Conservation (phyloP, 306 rosid species). For the Prunus persica region Prunus_persica_NCBIv2 NC_034009.1:2951001-2951500, state of each 20-base stretch:
- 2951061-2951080: no score
- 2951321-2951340: slow-evolving; percentile 50
- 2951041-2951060: no score
- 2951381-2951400: slow-evolving; percentile 75
- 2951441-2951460: slow-evolving; percentile 87
- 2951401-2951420: slow-evolving; percentile 78
- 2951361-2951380: slow-evolving; percentile 72
- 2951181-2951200: neutral
- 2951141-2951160: no score
- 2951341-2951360: slow-evolving; percentile 80
- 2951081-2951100: no score
- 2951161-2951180: neutral
- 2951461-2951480: slow-evolving; percentile 54
- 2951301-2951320: neutral
- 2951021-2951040: no score
- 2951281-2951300: neutral
- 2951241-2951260: neutral
- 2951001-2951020: no score
- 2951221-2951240: neutral
- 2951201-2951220: neutral
- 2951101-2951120: no score
- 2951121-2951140: no score
- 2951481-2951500: neutral
- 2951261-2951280: neutral
- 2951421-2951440: slow-evolving; percentile 69